These are phyloP conservation scores for Ceriops zippeliana DNA, from an alignment of 345 rosid genomes.

Conservation along the genomic window DNA sequence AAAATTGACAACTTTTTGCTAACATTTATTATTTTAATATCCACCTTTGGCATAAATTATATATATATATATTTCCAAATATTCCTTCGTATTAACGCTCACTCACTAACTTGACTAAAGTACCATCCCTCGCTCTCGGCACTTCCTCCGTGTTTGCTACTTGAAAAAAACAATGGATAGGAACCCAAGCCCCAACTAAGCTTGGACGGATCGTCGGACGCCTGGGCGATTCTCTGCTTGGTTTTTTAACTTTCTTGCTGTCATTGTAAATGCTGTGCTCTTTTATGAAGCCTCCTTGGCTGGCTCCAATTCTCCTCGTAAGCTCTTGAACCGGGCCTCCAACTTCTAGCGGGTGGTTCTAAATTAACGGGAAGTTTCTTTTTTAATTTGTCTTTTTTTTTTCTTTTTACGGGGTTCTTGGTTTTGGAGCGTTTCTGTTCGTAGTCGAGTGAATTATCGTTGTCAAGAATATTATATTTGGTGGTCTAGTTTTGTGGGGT, in stretches of 20 bases:
- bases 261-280: constrained; percentile 15
- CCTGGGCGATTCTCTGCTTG: constrained; percentile 18
- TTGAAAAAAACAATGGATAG: neutral
- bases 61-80: neutral
- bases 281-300: constrained; percentile 66
- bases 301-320: constrained; percentile 36
- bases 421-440: neutral
- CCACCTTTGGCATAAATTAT: too few species aligned
- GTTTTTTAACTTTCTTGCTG: constrained; percentile 1
- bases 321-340: constrained; percentile 16
- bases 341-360: constrained; percentile 4
- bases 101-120: too few species aligned
- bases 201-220: constrained; percentile 15
- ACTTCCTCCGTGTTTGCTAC: neutral
- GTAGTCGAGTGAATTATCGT: constrained; percentile 15
- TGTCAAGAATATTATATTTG: constrained; percentile 17
- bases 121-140: neutral
- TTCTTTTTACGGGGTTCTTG: constrained; percentile 9
- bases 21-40: too few species aligned
- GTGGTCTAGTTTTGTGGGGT: neutral
- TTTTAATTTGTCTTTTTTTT: neutral
- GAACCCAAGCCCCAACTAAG: neutral
- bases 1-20: too few species aligned
- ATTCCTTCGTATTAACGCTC: neutral
- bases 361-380: neutral